Evolutionary conservation across 2,329 filamentous ascomycete species (phyloP), one percentile per base, ranked within the genome.

Genomic region (Chaetoscypha palmicola): DNA sequence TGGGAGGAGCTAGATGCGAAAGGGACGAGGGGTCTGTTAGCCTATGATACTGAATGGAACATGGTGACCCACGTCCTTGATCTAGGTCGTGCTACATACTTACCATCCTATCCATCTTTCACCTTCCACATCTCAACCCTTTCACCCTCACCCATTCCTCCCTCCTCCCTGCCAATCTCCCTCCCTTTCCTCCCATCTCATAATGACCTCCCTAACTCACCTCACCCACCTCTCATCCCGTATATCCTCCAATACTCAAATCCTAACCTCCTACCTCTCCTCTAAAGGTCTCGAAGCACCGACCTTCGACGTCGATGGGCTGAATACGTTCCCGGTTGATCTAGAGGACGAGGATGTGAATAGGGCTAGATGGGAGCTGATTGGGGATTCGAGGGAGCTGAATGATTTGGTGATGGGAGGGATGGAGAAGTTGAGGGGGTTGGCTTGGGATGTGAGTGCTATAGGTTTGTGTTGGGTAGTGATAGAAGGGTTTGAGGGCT

Each of bases 371-470:
- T 11, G n/a, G 9, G 38, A 33, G 7, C 22, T 41, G 12, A 24
- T 41, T 24, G 30, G n/a, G 9, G 30, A 14, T 14, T 33, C 28
- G 2, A 34, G 20, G 20, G 38, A 41, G 38, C n/a, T 41, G 12
- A 9, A 34, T 33, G 38, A 34, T 34, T 23, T 41, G 12, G 19
- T 22, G 21, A n/a, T 41, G 17, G 38, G 38, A 2, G 28, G 28
- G 3, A 34, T 14, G 5, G 28, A 41, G 12, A 21, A 30, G 10
- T 20, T 41, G 17, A 33, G 20, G 9, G 17, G 22, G 2, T 22
- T 41, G 30, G 38, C 26, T 10, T 41, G 38, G 38, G 30, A 41
- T 34, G 38, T 41, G 14, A 40, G 38, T 20, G 12, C 9, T 33
- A 5, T 12, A 9, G 8, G 8, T 38, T 11, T 14, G 12, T 30